Percentiles rank a stretch among this genome's conserved stretches.
These are phyloP conservation scores for Henningerozyma blattae DNA, from an alignment of 805 yeast genomes.

Conservation along the genomic window DNA sequence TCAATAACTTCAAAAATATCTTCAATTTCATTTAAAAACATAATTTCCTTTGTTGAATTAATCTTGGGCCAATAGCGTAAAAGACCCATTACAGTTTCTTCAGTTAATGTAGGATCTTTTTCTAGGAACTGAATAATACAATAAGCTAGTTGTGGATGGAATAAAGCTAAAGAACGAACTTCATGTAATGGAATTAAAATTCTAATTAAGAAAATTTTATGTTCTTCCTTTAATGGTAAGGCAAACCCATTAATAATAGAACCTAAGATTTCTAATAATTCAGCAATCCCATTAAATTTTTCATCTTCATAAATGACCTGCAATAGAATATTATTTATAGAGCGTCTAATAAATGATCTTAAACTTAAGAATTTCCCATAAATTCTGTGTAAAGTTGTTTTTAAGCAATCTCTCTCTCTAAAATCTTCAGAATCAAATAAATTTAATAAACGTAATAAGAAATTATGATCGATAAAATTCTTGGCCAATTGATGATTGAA, in stretches of 20 bases:
- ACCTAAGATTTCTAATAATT: conserved; percentile 86
- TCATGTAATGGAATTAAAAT: conserved; percentile 89
- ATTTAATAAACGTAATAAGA: conserved; percentile 69
- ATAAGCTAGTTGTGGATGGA: conserved; percentile 94
- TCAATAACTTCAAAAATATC: conserved; percentile 95
- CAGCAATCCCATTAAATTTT: conserved; percentile 91
- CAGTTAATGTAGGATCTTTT: conserved; percentile 84
- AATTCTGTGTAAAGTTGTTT: conserved; percentile 89
- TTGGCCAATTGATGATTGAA: conserved; percentile 89
- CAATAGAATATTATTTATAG: conserved; percentile 82
- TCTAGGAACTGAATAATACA: conserved; percentile 95
- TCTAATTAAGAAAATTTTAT: conserved; percentile 76
- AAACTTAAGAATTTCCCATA: conserved; percentile 89
- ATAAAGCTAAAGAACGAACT: conserved; percentile 73
- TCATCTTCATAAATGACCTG: conserved; percentile 93
- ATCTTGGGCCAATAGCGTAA: conserved; percentile 94
- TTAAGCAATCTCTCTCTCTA: conserved; percentile 87
- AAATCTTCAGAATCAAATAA: conserved; percentile 95
- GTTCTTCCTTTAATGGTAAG: conserved; percentile 92
- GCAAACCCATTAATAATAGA: conserved; percentile 97
- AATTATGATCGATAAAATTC: conserved; percentile 85
- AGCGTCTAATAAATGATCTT: conserved; percentile 82
- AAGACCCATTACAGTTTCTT: conserved; percentile 91
- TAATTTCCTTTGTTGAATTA: conserved; percentile 87
- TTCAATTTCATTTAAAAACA: conserved; percentile 92